These are phyloP conservation scores for Penicillium sp. DNA, from an alignment of 2,329 filamentous ascomycete genomes.

Conservation along the genomic window DNA sequence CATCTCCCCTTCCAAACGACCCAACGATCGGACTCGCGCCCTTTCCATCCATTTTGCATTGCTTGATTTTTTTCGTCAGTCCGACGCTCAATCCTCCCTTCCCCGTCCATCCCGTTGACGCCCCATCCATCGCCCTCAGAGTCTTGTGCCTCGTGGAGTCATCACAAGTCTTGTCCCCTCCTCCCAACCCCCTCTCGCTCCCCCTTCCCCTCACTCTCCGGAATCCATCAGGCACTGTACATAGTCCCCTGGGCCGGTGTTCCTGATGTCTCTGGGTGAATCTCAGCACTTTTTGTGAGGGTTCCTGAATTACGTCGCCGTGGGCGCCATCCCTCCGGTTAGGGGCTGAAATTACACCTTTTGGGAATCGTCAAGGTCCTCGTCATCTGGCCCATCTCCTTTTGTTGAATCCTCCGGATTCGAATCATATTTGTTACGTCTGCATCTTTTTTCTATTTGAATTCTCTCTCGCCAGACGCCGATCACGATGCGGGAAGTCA, in stretches of 20 bases:
- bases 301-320: slow-evolving; percentile 13
- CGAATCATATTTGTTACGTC: slow-evolving; percentile 4
- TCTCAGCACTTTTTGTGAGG: slow-evolving; percentile 2
- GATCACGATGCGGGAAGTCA: slow-evolving; percentile 93
- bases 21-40: slow-evolving; percentile 7
- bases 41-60: slow-evolving; percentile 7
- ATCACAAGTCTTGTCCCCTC: slow-evolving; percentile 13
- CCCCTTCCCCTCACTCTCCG: slow-evolving; percentile 4
- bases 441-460: slow-evolving; percentile 6
- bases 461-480: slow-evolving; percentile 4
- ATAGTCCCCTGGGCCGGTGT: slow-evolving; percentile 5
- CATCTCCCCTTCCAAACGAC: slow-evolving; percentile 11
- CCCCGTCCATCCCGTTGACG: background rate
- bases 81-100: background rate
- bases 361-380: slow-evolving; percentile 24
- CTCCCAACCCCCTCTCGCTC: slow-evolving; percentile 11
- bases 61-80: slow-evolving; percentile 7
- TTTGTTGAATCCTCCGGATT: slow-evolving; percentile 11
- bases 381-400: slow-evolving; percentile 11
- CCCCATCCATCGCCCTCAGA: slow-evolving; percentile 1
- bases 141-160: slow-evolving; percentile 14
- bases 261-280: slow-evolving; percentile 27
- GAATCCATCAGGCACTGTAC: slow-evolving; percentile 13
- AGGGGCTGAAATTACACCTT: slow-evolving; percentile 20
- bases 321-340: slow-evolving; percentile 19